A percentile compares a stretch with the other conserved stretches of the same genome.
Evolutionary conservation across 148 eudicot genomes (phyloP).

Genomic region (Dysphania ambrosioides): DNA sequence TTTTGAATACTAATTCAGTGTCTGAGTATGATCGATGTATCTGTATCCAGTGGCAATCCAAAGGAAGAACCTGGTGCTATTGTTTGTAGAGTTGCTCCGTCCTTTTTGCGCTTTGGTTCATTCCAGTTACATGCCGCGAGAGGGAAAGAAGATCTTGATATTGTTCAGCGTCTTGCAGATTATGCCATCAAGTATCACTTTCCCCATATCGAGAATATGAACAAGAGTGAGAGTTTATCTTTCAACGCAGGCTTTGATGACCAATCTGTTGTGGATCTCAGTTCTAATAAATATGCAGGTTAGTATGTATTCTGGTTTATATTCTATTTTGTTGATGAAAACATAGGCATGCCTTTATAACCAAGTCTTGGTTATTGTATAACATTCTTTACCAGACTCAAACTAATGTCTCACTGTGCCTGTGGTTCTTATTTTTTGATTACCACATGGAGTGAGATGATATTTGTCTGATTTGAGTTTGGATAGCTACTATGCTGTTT

Average conservation of each 20-base stretch:
- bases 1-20: not conserved
- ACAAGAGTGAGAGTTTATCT: conserved; percentile 71
- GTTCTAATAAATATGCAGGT: conserved; percentile 99
- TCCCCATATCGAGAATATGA: conserved; percentile 82
- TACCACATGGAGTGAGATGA: not conserved
- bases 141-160: conserved; percentile 74
- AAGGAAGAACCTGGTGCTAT: conserved; percentile 99
- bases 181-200: conserved; percentile 86
- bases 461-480: not conserved
- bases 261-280: conserved; percentile 76
- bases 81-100: conserved; percentile 94
- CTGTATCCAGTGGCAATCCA: conserved; percentile 81
- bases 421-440: not conserved
- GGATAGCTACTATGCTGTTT: not conserved
- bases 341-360: not conserved
- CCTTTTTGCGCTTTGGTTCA: conserved; percentile 97
- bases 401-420: not conserved
- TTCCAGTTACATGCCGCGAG: conserved; percentile 90
- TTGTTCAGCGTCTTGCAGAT: conserved; percentile 79
- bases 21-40: conserved; percentile 18
- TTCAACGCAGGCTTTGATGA: conserved; percentile 81
- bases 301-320: conserved; percentile 14
- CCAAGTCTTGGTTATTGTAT: not conserved
- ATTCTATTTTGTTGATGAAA: not conserved
- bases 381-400: not conserved